Evolutionary conservation across 1,139 yeast species (phyloP), one percentile per base, ranked within the genome.

Genomic region (Yamadazyma diddensiae): DNA sequence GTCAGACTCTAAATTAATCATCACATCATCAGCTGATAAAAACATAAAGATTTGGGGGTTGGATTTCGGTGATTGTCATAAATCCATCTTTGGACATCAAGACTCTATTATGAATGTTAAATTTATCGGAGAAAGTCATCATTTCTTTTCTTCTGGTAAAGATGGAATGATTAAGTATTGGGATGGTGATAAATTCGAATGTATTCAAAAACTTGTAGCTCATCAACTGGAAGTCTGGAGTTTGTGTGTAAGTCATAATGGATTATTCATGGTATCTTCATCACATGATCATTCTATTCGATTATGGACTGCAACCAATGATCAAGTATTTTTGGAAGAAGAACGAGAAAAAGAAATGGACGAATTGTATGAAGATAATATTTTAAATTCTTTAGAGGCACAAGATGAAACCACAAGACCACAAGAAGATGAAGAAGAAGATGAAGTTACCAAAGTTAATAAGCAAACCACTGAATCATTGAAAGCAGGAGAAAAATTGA

Each of bases 61-160:
- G 39, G 98, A 92, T 57, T 92, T 92, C 57, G 99, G 99, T 59
- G 99, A 92, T 59, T 92, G 98, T 66, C 98, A 92, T 59, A 83
- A 82, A 56, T 90, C 97, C 3, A 78, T 92, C 21, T 92, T 94
- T 57, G 99, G 95, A 1, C 99, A 92, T 53, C 95, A 88, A 52
- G 99, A 92, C 56, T 82, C 95, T 4, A 84, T 92, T 39, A 86
- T 92, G 95, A 73, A 75, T 45, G 96, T 90, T 21, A 75, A 66
- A 39, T 92, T 92, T 52, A 74, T 88, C 39, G 94, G 95, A 2
- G 82, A 79, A 12, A 72, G 85, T 9, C 96, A 90, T 55, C 79
- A 90, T 57, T 88, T 94, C 57, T 85, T 94, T 59, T 83, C 95
- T 32, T 80, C 88, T 38, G 82, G 94, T 29, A 92, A 92, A 55